These are phyloP conservation scores for Parafenestella ontariensis DNA, from an alignment of 2,329 filamentous ascomycete genomes.

Conservation along the genomic window DNA sequence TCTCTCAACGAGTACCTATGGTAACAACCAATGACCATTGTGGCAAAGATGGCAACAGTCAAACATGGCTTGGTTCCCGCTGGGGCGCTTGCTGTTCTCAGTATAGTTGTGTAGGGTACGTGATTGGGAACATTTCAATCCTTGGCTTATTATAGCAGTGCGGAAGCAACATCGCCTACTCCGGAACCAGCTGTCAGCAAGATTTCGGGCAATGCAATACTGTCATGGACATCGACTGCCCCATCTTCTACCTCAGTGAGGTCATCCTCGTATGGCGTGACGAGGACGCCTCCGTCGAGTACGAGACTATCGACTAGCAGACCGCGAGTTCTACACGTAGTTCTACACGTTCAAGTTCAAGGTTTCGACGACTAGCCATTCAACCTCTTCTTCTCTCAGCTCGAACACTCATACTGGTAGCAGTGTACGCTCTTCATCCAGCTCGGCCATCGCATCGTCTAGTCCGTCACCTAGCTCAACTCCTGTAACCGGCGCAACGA, in stretches of 20 bases:
- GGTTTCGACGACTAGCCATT: no score
- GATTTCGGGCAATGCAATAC: constrained; percentile 4
- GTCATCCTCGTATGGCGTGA: neutral
- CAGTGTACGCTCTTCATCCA: neutral
- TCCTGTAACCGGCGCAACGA: neutral
- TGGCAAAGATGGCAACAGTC: neutral
- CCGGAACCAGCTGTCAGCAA: constrained; percentile 1
- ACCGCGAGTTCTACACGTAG: no score
- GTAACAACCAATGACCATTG: constrained; percentile 4
- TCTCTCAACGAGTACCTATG: neutral
- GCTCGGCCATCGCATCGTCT: neutral
- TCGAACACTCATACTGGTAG: neutral
- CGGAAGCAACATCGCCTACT: constrained; percentile 4
- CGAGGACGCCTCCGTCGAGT: no score
- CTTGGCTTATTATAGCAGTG: neutral
- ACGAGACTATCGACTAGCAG: neutral
- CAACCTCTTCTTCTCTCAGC: no score
- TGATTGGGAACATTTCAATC: neutral
- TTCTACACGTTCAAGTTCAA: neutral
- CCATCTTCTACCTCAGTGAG: neutral
- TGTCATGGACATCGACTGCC: neutral
- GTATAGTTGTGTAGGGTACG: neutral
- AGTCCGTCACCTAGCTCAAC: no score
- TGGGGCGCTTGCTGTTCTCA: constrained; percentile 6
- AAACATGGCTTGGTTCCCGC: constrained; percentile 3